Percentiles rank a stretch among this genome's conserved stretches.
Evolutionary conservation across 2,329 filamentous ascomycete genomes (phyloP).

Genomic region (Basipetospora chlamydospora): DNA sequence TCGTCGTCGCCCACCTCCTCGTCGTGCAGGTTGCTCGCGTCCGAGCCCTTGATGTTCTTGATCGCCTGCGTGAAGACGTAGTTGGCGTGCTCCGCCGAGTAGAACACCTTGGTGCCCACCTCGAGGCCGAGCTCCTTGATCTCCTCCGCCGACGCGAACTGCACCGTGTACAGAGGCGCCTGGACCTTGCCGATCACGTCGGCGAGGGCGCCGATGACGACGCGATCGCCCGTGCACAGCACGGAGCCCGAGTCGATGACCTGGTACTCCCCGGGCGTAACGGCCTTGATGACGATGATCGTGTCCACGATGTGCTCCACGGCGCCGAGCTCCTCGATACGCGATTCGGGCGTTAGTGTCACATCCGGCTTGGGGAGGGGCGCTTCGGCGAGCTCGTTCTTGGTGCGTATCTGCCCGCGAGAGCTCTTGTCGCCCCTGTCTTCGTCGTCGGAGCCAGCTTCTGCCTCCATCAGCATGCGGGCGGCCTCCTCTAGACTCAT

Average conservation of each 20-base stretch:
- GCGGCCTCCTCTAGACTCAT: slow-evolving; percentile 72
- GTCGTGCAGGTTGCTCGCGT: slow-evolving; percentile 89
- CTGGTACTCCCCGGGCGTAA: slow-evolving; percentile 64
- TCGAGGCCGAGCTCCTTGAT: slow-evolving; percentile 52
- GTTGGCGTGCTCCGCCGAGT: slow-evolving; percentile 61
- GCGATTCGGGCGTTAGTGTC: slow-evolving; percentile 60
- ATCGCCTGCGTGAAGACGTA: slow-evolving; percentile 81
- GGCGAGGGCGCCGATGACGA: slow-evolving; percentile 65
- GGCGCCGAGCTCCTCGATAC: slow-evolving; percentile 58
- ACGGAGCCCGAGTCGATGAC: slow-evolving; percentile 76
- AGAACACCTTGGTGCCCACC: slow-evolving; percentile 59
- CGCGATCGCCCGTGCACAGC: slow-evolving; percentile 62
- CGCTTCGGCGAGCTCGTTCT: slow-evolving; percentile 61
- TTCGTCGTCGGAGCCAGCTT: slow-evolving; percentile 68
- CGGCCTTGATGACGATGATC: slow-evolving; percentile 64
- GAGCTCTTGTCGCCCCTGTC: slow-evolving; percentile 29
- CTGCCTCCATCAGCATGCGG: slow-evolving; percentile 70
- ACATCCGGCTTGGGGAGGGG: slow-evolving; percentile 62
- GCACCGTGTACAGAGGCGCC: slow-evolving; percentile 72
- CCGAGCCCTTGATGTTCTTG: slow-evolving; percentile 68
- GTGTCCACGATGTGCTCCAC: slow-evolving; percentile 69
- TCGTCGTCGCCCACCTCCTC: slow-evolving; percentile 80
- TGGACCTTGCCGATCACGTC: slow-evolving; percentile 79
- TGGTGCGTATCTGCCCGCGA: slow-evolving; percentile 50
- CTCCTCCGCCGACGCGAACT: slow-evolving; percentile 55